phyloP scores from a whole-genome alignment of 495 filamentous ascomycete genomes.

The Xylaria sp. region DNA sequence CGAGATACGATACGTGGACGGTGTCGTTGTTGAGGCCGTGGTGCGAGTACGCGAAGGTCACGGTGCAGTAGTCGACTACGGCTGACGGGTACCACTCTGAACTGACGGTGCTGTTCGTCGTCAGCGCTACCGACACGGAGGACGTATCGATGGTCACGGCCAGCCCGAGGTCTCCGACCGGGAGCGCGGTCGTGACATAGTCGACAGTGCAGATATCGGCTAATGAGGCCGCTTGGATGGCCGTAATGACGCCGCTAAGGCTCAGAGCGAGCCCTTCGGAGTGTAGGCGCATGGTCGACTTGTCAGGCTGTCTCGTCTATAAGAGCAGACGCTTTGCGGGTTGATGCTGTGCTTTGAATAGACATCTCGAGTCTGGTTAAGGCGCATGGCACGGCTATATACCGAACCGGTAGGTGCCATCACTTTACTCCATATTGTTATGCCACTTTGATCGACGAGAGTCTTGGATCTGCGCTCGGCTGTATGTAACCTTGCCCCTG shows the following conservation, averaged over 20 bases:
- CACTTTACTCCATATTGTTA: background rate
- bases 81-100: conserved; percentile 32
- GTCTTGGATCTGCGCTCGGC: background rate
- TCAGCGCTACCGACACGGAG: conserved; percentile 40
- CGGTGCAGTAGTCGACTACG: conserved; percentile 46
- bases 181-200: conserved; percentile 41
- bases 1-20: conserved; percentile 44
- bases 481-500: conserved; percentile 15
- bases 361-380: background rate
- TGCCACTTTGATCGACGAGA: conserved; percentile 3
- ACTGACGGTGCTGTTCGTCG: conserved; percentile 42
- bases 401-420: conserved; percentile 1
- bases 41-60: conserved; percentile 53
- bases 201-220: conserved; percentile 43
- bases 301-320: no score
- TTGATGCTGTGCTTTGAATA: background rate
- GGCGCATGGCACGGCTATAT: conserved; percentile 8
- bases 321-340: background rate
- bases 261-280: conserved; percentile 1
- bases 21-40: conserved; percentile 38
- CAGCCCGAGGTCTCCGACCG: conserved; percentile 36
- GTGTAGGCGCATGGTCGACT: conserved; percentile 1
- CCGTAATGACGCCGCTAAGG: conserved; percentile 17
- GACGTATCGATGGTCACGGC: conserved; percentile 46
- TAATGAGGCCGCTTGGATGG: conserved; percentile 28